Evolutionary conservation across 768 basidiomycete species (phyloP), one percentile per base, ranked within the genome.

Genomic region (Boletus sp.): DNA sequence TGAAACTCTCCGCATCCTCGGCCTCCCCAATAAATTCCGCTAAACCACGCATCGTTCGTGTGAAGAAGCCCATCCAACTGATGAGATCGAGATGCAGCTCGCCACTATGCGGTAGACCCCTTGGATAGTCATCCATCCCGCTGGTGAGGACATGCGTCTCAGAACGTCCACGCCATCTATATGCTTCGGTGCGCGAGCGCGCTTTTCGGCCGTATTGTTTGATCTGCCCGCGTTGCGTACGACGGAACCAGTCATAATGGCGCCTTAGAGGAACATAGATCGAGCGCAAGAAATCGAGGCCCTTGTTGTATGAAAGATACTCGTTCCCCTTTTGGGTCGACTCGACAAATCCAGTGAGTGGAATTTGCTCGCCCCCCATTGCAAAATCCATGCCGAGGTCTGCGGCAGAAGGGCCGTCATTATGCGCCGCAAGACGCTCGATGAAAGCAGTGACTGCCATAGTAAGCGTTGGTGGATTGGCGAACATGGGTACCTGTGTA

Each of bases 1-100:
- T 74, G 63, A 87, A 98, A 29, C 86, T 86, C n/a, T 74, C 72
- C 50, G 79, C 82, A 64, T 98, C 95, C 32, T 95, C 92, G n/a
- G 70, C 74, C 70, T 96, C 88, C 1, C 88, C 93, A 15, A 96
- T 75, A 67, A 89, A 96, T 54, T 82, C 85, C 0, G 95, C 88
- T 53, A 98, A 89, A 44, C 88, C 89, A 49, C 78, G 81, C 95
- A 98, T 98, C 29, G 95, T 98, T 59, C 88, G 78, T 33, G 91
- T 83, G 72, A 98, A 98, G 77, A 93, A 97, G 4, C 83, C 95
- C 85, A 98, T 92, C 95, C 95, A 98, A 30, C 89, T 88, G 58
- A 94, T 90, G 53, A 98, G 72, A 71, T 98, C 95, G 54, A 98
- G 70, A 69, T 98, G 95, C 44, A 98, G 76, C 73, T 98, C 95